These are phyloP conservation scores for Phytophthora macrochlamydospora DNA, from an alignment of 352 stramenopile species.

Conservation along the genomic window DNA sequence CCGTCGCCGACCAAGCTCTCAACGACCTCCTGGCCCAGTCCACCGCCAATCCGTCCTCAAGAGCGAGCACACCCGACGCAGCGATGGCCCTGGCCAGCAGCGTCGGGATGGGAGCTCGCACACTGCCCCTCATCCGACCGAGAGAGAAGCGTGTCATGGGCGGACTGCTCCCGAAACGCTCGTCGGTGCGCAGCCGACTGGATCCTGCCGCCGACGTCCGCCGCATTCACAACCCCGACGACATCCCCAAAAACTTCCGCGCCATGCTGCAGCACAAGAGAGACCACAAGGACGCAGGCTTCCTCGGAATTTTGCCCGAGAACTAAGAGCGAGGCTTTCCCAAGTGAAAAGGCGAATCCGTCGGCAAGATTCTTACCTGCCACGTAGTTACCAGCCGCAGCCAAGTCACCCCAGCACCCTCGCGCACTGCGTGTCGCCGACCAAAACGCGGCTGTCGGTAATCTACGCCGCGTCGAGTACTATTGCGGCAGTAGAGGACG, in stretches of 20 bases:
- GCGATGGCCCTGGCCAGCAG: constrained; percentile 32
- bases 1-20: constrained; percentile 24
- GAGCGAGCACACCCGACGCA: constrained; percentile 16
- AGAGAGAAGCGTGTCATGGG: constrained; percentile 70
- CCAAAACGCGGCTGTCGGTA: too few relatives aligned
- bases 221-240: constrained; percentile 69
- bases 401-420: neutral
- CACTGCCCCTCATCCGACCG: constrained; percentile 56
- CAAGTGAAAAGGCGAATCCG: too few relatives aligned
- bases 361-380: too few relatives aligned
- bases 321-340: constrained; percentile 8
- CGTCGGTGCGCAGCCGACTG: constrained; percentile 59
- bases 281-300: constrained; percentile 35
- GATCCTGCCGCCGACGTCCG: constrained; percentile 72
- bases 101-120: constrained; percentile 40
- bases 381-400: too few relatives aligned
- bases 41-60: constrained; percentile 14
- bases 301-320: constrained; percentile 42
- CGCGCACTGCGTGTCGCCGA: too few relatives aligned
- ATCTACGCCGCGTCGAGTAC: neutral
- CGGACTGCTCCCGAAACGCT: constrained; percentile 70
- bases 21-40: constrained; percentile 26
- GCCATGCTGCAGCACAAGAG: constrained; percentile 60
- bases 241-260: constrained; percentile 79
- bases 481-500: neutral